phyloP scores from a whole-genome alignment of 345 rosid species.

The Citrus maxima region DNA sequence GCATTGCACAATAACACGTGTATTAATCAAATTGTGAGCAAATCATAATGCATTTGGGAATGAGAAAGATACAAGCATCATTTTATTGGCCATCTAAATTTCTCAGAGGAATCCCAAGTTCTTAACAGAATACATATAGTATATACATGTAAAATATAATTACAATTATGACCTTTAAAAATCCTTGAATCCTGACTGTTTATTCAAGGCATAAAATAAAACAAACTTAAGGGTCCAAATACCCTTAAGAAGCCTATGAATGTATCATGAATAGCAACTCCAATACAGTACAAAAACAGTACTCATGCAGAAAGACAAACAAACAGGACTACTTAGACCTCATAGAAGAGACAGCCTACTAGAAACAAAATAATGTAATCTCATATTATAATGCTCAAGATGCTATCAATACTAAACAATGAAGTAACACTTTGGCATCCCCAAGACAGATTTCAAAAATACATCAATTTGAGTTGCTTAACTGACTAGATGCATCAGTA shows the following conservation, averaged over 20 bases:
- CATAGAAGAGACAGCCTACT: neutral
- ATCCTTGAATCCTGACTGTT: neutral
- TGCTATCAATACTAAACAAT: neutral
- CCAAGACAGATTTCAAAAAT: neutral
- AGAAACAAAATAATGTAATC: neutral
- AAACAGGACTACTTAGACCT: neutral
- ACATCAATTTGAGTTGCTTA: conserved; percentile 1
- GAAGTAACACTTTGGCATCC: neutral
- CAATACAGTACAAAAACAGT: neutral
- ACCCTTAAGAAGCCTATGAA: neutral
- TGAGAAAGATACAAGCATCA: neutral
- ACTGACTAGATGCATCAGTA: neutral
- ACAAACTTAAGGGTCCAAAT: neutral
- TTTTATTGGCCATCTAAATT: neutral
- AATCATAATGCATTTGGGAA: neutral
- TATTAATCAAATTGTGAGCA: neutral
- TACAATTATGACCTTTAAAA: neutral
- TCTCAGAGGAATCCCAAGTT: neutral
- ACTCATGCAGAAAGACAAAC: neutral
- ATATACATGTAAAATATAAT: too few species aligned
- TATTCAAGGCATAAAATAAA: neutral
- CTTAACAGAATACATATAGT: neutral
- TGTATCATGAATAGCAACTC: neutral
- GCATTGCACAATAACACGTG: neutral
- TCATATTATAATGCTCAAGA: neutral